These are phyloP conservation scores for Aureobasidium sp. DNA, from an alignment of 2,329 filamentous ascomycete genomes.

Conservation along the genomic window DNA sequence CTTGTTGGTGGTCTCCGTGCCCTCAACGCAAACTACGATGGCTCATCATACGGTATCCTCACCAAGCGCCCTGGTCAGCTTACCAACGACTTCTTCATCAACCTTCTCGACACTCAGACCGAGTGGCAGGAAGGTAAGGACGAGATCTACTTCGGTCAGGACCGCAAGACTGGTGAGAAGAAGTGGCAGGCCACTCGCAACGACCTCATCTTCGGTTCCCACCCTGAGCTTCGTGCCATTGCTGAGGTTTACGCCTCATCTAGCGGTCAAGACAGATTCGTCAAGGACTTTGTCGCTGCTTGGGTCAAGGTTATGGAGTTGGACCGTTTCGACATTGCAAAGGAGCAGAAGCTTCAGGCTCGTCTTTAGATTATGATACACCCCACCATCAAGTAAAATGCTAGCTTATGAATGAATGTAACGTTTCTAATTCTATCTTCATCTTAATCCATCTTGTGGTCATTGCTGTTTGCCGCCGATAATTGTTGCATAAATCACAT, in stretches of 20 bases:
- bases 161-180: conserved; percentile 57
- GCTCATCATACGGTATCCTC: conserved; percentile 59
- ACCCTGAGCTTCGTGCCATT: conserved; percentile 64
- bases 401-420: conserved; percentile 5
- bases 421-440: background rate
- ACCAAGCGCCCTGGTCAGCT: conserved; percentile 61
- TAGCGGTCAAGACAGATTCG: conserved; percentile 57
- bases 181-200: conserved; percentile 64
- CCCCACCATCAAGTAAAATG: background rate
- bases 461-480: background rate
- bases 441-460: background rate
- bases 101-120: conserved; percentile 62
- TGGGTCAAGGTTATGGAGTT: conserved; percentile 71
- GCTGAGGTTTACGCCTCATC: conserved; percentile 61
- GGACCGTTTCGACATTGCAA: conserved; percentile 57
- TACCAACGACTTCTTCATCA: conserved; percentile 77
- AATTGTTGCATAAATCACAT: too few relatives aligned
- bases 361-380: conserved; percentile 12
- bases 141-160: conserved; percentile 57
- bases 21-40: conserved; percentile 64
- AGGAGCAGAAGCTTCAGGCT: conserved; percentile 7
- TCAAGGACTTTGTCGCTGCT: conserved; percentile 61
- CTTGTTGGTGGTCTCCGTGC: conserved; percentile 65
- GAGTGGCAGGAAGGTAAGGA: conserved; percentile 52
- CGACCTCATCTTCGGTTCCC: conserved; percentile 66